phyloP scores from a whole-genome alignment of 1,284 basidiomycete species.

The Meripilus lineatus region DNA sequence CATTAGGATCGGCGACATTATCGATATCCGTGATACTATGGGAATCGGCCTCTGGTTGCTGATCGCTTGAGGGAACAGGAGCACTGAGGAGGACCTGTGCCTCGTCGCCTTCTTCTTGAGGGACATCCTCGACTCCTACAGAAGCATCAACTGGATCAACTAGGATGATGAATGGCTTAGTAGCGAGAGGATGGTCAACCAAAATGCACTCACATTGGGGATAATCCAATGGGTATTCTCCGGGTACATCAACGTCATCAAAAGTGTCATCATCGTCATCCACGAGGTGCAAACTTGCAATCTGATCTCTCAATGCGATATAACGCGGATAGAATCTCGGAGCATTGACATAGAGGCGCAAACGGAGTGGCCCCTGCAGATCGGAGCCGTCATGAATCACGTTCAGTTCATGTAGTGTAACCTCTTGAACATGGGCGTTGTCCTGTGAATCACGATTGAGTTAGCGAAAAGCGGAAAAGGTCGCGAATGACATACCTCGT shows the following conservation, averaged over 20 bases:
- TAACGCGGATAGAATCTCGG: constrained; percentile 69
- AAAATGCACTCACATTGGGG: too few relatives aligned
- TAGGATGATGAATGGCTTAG: too few relatives aligned
- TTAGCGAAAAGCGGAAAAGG: not conserved
- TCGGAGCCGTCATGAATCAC: constrained; percentile 64
- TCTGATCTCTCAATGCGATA: constrained; percentile 55
- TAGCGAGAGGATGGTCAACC: too few relatives aligned
- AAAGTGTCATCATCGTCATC: constrained; percentile 1
- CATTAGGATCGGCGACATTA: too few relatives aligned
- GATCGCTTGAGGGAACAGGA: too few relatives aligned
- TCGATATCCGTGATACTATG: too few relatives aligned
- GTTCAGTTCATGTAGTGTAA: constrained; percentile 69
- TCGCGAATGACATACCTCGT: constrained; percentile 47
- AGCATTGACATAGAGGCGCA: constrained; percentile 43
- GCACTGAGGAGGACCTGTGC: too few relatives aligned
- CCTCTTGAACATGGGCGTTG: constrained; percentile 65
- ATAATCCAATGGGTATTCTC: too few relatives aligned
- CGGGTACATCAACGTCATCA: not conserved
- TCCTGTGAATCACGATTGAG: constrained; percentile 41
- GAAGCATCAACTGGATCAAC: too few relatives aligned
- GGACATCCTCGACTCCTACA: too few relatives aligned
- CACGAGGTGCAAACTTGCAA: constrained; percentile 39
- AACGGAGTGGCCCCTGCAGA: constrained; percentile 57
- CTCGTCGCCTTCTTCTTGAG: too few relatives aligned
- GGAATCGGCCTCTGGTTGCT: too few relatives aligned